Evolutionary conservation across 306 rosid species (phyloP), one percentile per base, ranked within the genome.

Genomic region (Gillenia trifoliata): DNA sequence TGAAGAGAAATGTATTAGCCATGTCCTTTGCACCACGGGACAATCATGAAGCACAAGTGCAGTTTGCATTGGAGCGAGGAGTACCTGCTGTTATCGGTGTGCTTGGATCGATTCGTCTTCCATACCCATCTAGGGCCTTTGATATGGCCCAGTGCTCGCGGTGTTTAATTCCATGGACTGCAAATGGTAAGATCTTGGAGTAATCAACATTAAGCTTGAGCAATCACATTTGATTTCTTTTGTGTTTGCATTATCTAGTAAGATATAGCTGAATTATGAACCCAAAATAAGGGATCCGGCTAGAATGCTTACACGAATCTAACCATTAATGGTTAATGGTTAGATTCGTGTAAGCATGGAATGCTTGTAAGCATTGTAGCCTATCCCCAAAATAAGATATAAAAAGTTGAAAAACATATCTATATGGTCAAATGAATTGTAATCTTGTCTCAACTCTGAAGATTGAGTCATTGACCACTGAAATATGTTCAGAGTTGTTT

Each of bases 111-210:
- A 88, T 95, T 64, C 86, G 36, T 75, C 99, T 95, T 63, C 99
- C 98, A 57, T 95, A 79, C 83, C 99, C 97, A 30, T 86, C 99
- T 54, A 89, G 97, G 80, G 86, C 99, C 64, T 95, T 95, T 23
- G 99, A 95, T 80, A 95, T 95, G 98, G 91, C 98, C 70, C 99
- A 95, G 78, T 95, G 99, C 82, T 95, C 99, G 61, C 88, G 99
- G 38, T 95, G 99, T 78, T 83, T 95, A 50, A 95, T 95, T 64
- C 99, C 96, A 11, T 92, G 99, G 99, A 65, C 98, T 76, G 65
- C 81, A 65, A 81, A 95, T 82, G 96, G 99, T 90, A 78, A 85
- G 97, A 85, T 74, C 75, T 68, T 49, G 63, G 59, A 61, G 72
- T 13, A 8, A 71, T 29, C 11, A 64, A 78, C 64, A 64, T 68